These are phyloP conservation scores for Fistulinella prunicolor DNA, from an alignment of 768 basidiomycete genomes.

Conservation along the genomic window DNA sequence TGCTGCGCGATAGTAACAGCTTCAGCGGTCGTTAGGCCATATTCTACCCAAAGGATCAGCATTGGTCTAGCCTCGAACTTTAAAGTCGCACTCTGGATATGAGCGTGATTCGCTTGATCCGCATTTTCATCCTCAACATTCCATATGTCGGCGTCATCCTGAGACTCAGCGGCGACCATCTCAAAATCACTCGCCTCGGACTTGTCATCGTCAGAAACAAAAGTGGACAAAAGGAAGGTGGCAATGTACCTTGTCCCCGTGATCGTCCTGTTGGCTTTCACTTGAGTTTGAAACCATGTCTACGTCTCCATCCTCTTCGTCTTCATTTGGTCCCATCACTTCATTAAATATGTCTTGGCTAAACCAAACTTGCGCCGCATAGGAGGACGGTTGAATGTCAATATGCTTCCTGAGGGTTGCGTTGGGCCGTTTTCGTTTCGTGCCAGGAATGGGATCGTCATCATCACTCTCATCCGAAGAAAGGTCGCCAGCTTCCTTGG, in stretches of 20 bases:
- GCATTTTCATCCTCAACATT: constrained; percentile 75
- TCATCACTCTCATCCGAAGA: constrained; percentile 55
- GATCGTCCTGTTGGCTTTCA: constrained; percentile 32
- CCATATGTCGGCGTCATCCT: constrained; percentile 69
- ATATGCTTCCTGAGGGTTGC: constrained; percentile 36
- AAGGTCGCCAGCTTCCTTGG: constrained; percentile 47
- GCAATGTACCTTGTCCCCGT: constrained; percentile 25
- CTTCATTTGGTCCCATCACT: constrained; percentile 37
- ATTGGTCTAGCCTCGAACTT: neutral
- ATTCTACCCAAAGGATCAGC: constrained; percentile 44
- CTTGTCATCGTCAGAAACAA: constrained; percentile 18
- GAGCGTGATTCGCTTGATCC: constrained; percentile 61
- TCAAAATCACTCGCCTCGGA: constrained; percentile 56
- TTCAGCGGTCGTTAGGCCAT: constrained; percentile 83
- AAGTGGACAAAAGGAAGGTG: neutral
- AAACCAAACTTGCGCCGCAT: constrained; percentile 88
- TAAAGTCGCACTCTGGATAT: constrained; percentile 58
- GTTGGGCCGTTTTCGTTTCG: constrained; percentile 43
- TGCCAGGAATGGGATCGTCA: constrained; percentile 28
- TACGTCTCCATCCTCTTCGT: constrained; percentile 20
- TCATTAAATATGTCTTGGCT: constrained; percentile 84
- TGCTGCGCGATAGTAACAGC: constrained; percentile 89
- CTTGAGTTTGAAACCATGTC: constrained; percentile 29
- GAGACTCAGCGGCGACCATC: constrained; percentile 59
- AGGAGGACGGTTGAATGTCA: constrained; percentile 39